Conservation (phyloP, 768 basidiomycete genomes). For the Podaxis sp. region DNA sequence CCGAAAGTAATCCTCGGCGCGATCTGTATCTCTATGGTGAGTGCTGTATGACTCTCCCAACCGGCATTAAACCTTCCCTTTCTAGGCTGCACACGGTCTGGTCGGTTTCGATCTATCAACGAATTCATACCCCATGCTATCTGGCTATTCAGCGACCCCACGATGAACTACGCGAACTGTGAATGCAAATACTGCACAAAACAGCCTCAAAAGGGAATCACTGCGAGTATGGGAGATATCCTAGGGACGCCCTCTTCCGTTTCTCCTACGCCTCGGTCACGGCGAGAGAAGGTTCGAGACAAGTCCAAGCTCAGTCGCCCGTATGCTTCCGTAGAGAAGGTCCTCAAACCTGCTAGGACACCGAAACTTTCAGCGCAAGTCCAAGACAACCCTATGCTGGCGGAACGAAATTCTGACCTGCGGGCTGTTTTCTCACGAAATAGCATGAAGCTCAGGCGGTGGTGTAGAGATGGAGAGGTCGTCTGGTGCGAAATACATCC, state of each 20-base stretch:
- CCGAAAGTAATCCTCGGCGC: slow-evolving; percentile 50
- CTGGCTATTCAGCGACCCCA: slow-evolving; percentile 67
- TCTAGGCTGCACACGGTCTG: slow-evolving; percentile 44
- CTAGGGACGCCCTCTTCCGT: slow-evolving; percentile 12
- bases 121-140: slow-evolving; percentile 85
- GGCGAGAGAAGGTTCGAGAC: slow-evolving; percentile 17
- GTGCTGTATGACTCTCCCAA: slow-evolving; percentile 5
- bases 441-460: slow-evolving; percentile 45
- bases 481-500: slow-evolving; percentile 16
- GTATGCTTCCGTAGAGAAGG: slow-evolving; percentile 44
- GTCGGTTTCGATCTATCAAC: slow-evolving; percentile 73
- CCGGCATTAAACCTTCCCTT: slow-evolving; percentile 10
- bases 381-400: slow-evolving; percentile 47
- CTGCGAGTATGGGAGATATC: slow-evolving; percentile 49
- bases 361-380: slow-evolving; percentile 33
- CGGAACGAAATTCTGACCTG: slow-evolving; percentile 65
- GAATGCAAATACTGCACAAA: slow-evolving; percentile 78
- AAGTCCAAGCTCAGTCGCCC: slow-evolving; percentile 27
- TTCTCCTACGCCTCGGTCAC: not conserved
- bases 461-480: slow-evolving; percentile 17
- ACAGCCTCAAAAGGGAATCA: slow-evolving; percentile 68
- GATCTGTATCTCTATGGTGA: slow-evolving; percentile 80
- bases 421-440: slow-evolving; percentile 52
- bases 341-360: slow-evolving; percentile 26
- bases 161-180: slow-evolving; percentile 50